A percentile compares a stretch with the other conserved stretches of the same genome.
phyloP scores from a whole-genome alignment of 805 yeast species.

The Sugiyamaella americana region DNA sequence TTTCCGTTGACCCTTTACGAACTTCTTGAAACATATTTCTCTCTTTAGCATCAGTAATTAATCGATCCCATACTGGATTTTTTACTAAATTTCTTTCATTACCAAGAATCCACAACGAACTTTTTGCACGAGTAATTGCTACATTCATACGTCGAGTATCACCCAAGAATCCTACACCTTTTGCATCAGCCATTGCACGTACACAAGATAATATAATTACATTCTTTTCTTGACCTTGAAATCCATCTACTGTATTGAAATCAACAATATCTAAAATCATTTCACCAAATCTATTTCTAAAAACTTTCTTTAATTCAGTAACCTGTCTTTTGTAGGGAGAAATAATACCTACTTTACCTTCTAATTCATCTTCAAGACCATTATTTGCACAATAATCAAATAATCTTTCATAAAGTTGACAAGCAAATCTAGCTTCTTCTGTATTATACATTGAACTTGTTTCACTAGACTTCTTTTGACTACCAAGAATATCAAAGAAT shows the following conservation, averaged over 20 bases:
- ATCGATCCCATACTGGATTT: constrained; percentile 66
- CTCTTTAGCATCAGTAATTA: constrained; percentile 39
- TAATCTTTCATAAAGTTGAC: constrained; percentile 55
- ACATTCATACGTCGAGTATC: constrained; percentile 96
- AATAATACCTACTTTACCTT: constrained; percentile 78
- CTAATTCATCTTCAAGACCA: constrained; percentile 11
- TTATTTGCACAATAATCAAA: neutral
- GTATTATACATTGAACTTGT: constrained; percentile 68
- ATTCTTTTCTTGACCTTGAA: constrained; percentile 97
- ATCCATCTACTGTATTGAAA: constrained; percentile 95
- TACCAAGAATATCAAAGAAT: constrained; percentile 63
- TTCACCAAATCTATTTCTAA: constrained; percentile 56
- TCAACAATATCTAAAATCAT: constrained; percentile 61
- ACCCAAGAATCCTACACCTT: constrained; percentile 76
- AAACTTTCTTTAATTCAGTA: constrained; percentile 47
- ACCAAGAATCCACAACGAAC: constrained; percentile 91
- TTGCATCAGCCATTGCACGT: constrained; percentile 58
- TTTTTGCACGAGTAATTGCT: constrained; percentile 87
- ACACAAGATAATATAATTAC: constrained; percentile 93
- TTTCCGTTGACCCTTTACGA: neutral
- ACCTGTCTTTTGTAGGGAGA: constrained; percentile 95
- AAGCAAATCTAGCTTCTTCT: constrained; percentile 66
- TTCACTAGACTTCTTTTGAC: constrained; percentile 26
- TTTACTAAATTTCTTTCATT: constrained; percentile 56
- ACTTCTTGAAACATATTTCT: constrained; percentile 8